Conservation (phyloP, 768 basidiomycete genomes). For the Cyathus striatus region DNA sequence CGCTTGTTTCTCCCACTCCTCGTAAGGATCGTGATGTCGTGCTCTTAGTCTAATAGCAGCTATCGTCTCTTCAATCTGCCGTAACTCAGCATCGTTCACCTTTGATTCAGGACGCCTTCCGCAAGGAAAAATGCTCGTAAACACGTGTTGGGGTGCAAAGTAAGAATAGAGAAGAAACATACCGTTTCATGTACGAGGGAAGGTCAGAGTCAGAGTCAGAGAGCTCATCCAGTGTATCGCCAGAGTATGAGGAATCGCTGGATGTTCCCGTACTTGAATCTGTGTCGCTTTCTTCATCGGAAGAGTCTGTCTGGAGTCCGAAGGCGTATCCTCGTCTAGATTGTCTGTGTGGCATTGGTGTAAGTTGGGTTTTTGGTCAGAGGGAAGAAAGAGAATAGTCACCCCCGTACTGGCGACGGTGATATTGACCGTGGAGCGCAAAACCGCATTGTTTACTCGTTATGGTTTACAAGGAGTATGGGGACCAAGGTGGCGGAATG, state of each 20-base stretch:
- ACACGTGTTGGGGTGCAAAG: not conserved
- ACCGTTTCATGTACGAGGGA: conserved; percentile 9
- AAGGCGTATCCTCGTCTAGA: conserved; percentile 44
- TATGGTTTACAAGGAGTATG: no score
- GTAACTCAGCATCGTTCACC: conserved; percentile 30
- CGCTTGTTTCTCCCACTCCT: conserved; percentile 51
- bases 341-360: conserved; percentile 8
- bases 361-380: not conserved
- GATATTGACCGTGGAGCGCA: conserved; percentile 1
- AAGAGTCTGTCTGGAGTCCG: conserved; percentile 49
- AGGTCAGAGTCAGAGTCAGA: conserved; percentile 7
- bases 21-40: conserved; percentile 50
- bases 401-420: conserved; percentile 3
- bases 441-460: conserved; percentile 2
- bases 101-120: conserved; percentile 14
- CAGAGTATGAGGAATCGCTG: conserved; percentile 13
- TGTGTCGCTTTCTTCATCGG: conserved; percentile 22
- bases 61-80: conserved; percentile 42
- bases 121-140: conserved; percentile 1
- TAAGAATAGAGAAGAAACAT: conserved; percentile 2
- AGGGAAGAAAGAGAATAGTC: not conserved
- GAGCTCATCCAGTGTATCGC: not conserved
- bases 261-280: conserved; percentile 21
- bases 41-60: conserved; percentile 47
- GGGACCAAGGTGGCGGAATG: no score